These are phyloP conservation scores for Saturnispora besseyi DNA, from an alignment of 805 yeast genomes.

Conservation along the genomic window DNA sequence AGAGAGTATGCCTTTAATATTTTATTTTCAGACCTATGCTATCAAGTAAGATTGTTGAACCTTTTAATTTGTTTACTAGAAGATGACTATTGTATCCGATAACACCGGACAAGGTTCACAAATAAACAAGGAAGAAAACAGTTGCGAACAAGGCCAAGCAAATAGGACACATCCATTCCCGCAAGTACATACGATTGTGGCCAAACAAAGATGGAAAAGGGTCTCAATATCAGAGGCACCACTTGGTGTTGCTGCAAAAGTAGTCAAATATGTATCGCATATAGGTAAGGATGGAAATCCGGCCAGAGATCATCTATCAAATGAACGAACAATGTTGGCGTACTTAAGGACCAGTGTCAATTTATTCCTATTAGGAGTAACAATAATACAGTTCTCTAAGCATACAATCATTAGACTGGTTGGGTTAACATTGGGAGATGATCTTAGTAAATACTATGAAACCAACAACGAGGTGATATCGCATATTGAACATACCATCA, in stretches of 20 bases:
- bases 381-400: constrained; percentile 43
- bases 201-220: not conserved
- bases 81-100: not conserved
- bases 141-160: not conserved
- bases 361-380: constrained; percentile 44
- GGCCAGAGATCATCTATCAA: constrained; percentile 53
- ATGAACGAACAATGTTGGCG: constrained; percentile 53
- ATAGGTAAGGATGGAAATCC: constrained; percentile 10
- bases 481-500: not conserved
- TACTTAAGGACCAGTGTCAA: constrained; percentile 50
- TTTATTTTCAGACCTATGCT: not conserved
- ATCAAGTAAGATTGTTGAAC: too few relatives aligned
- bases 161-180: not conserved
- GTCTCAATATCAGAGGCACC: not conserved
- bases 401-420: constrained; percentile 21
- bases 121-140: not conserved
- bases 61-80: not conserved
- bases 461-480: not conserved
- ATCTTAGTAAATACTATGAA: not conserved
- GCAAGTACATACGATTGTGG: not conserved
- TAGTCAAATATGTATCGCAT: not conserved
- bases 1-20: not conserved
- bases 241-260: not conserved
- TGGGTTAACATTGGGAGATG: not conserved
- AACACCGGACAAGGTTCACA: not conserved